Evolutionary conservation across 2,329 filamentous ascomycete genomes (phyloP).

Genomic region (Madurella fahalii): DNA sequence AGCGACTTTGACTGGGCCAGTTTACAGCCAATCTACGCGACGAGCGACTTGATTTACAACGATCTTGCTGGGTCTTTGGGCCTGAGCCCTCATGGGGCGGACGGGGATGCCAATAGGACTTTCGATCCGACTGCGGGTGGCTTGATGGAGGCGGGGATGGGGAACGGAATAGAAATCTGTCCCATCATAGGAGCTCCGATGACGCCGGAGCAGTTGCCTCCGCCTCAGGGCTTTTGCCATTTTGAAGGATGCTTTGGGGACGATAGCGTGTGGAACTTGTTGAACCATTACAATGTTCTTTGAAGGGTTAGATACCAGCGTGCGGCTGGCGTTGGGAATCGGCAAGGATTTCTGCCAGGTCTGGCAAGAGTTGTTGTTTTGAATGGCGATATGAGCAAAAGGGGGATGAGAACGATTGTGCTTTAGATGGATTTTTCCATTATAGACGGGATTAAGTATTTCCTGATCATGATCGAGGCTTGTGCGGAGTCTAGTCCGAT

Average conservation of each 20-base stretch:
- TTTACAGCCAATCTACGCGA: constrained; percentile 54
- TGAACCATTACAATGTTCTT: constrained; percentile 28
- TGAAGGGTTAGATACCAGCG: constrained; percentile 6
- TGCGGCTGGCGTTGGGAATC: no score
- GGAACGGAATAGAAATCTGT: neutral
- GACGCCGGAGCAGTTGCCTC: neutral
- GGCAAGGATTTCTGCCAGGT: no score
- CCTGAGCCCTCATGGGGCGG: neutral
- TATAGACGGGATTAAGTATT: constrained; percentile 9
- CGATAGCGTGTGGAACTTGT: constrained; percentile 30
- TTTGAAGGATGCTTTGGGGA: constrained; percentile 30
- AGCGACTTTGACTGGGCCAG: constrained; percentile 46
- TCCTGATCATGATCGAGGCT: constrained; percentile 18
- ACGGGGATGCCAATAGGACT: neutral
- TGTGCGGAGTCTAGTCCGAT: no score
- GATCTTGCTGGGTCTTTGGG: constrained; percentile 36
- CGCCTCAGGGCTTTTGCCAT: constrained; percentile 3
- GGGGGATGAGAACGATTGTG: no score
- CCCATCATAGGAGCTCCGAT: neutral
- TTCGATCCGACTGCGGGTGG: neutral
- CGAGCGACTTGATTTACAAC: constrained; percentile 54
- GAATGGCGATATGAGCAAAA: no score
- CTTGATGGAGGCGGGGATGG: neutral
- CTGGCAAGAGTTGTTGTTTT: no score
- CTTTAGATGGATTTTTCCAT: no score